Base-by-base conservation (phyloP, 345 rosid genomes). In the Abelmoschus esculentus region DNA sequence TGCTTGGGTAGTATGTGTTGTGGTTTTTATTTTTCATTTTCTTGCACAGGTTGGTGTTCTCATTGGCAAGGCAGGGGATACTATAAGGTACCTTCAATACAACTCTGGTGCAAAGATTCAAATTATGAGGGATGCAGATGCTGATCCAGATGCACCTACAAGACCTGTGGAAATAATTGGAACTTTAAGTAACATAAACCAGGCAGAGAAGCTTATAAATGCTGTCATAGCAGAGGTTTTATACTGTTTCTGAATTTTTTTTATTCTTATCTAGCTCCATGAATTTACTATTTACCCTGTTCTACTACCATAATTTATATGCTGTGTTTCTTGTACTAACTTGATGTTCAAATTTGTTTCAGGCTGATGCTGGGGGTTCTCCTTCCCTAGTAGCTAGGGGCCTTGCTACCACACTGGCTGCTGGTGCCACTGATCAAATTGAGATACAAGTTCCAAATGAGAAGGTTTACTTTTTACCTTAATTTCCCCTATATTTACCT, bases 61-160 rank as follows among this genome's bases (percentile, higher is more conserved):
- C 63, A 93, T 93, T 67, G 98, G 98, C 56, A 93, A 90, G 82
- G 88, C 87, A 29, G 98, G 98, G 14, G 97, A 93, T 69, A 90
- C 92, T 29, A 89, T 93, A 52, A 77, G 93, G 50, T 80, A 74
- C 64, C 83, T 93, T 73, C 98, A 93, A 77, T 75, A 76, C 70
- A 93, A 84, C 76, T 93, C 98, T 0, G 96, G 98, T n/a, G 97
- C 93, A 26, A 93, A 90, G 85, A 93, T 93, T 76, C 98, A 93
- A 69, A 93, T 93, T 18, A 83, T 82, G 67, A 90, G 90, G 81
- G 97, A 93, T 82, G 82, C 90, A 52, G 97, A 93, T 63, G 86
- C 96, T 74, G 89, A 93, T 85, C 82, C 89, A 42, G 83, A 81
- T 36, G 81, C 88, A 66, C 61, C 83, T 12, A 81, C 82, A 40